phyloP scores from a whole-genome alignment of 2,329 filamentous ascomycete species.

The Cladosporium sp. region DNA sequence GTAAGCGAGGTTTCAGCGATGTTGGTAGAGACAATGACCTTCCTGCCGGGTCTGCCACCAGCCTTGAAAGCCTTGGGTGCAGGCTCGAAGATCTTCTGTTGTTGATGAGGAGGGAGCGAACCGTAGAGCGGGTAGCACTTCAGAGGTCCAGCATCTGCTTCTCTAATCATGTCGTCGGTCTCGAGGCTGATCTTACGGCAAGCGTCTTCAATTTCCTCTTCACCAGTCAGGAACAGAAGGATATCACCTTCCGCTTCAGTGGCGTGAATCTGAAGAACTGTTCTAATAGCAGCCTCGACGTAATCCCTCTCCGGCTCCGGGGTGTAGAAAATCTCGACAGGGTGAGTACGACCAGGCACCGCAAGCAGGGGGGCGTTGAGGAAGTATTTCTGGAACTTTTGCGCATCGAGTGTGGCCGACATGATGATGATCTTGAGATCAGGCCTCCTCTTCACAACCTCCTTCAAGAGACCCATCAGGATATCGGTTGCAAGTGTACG shows the following conservation, averaged over 20 bases:
- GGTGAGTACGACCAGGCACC: slow-evolving; percentile 90
- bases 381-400: slow-evolving; percentile 98
- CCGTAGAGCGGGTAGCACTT: slow-evolving; percentile 92
- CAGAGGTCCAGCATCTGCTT: slow-evolving; percentile 86
- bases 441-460: slow-evolving; percentile 72
- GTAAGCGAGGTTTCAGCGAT: slow-evolving; percentile 97
- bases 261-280: slow-evolving; percentile 93
- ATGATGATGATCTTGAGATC: slow-evolving; percentile 99
- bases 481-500: slow-evolving; percentile 96
- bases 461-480: slow-evolving; percentile 92
- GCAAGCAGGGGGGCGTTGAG: slow-evolving; percentile 87
- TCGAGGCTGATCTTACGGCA: slow-evolving; percentile 88
- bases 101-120: slow-evolving; percentile 83
- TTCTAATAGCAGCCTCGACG: slow-evolving; percentile 89
- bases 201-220: slow-evolving; percentile 97
- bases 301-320: slow-evolving; percentile 95
- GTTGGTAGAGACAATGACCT: slow-evolving; percentile 91
- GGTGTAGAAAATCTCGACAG: slow-evolving; percentile 98
- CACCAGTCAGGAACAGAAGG: slow-evolving; percentile 89
- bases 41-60: slow-evolving; percentile 82
- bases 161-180: slow-evolving; percentile 82
- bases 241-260: slow-evolving; percentile 90
- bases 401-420: slow-evolving; percentile 93
- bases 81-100: slow-evolving; percentile 91
- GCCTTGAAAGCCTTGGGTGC: slow-evolving; percentile 68